Evolutionary conservation across 2,329 filamentous ascomycete genomes (phyloP).

Genomic region (Verticillium alfalfae): DNA sequence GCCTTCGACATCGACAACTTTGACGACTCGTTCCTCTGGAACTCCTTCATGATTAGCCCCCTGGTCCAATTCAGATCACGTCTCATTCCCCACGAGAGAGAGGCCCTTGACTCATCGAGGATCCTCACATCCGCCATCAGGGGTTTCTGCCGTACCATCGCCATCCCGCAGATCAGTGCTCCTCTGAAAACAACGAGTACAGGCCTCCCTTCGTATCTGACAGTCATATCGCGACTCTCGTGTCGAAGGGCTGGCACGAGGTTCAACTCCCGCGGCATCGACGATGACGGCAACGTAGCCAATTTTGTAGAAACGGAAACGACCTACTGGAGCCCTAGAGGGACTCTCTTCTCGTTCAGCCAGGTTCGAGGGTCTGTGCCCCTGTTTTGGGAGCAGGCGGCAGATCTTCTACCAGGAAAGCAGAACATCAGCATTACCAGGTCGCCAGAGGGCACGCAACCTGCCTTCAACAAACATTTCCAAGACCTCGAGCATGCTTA

Average conservation of each 20-base stretch:
- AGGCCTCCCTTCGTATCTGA: constrained; percentile 77
- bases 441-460: constrained; percentile 84
- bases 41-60: constrained; percentile 95
- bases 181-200: constrained; percentile 61
- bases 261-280: constrained; percentile 95
- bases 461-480: constrained; percentile 94
- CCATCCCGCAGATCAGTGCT: constrained; percentile 70
- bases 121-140: constrained; percentile 92
- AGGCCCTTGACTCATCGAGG: constrained; percentile 75
- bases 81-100: constrained; percentile 68
- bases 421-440: constrained; percentile 92
- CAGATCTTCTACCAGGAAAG: constrained; percentile 81
- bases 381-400: constrained; percentile 93
- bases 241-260: constrained; percentile 87
- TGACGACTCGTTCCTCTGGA: constrained; percentile 92
- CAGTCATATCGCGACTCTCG: constrained; percentile 85
- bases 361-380: constrained; percentile 92
- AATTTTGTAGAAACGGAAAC: constrained; percentile 99
- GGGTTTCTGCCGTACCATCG: constrained; percentile 84
- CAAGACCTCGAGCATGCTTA: constrained; percentile 80
- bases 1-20: constrained; percentile 89
- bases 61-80: constrained; percentile 83
- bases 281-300: constrained; percentile 94
- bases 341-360: constrained; percentile 83
- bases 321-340: constrained; percentile 76